Conservation (phyloP, 768 basidiomycete genomes). For the Tylopilus sp. region DNA sequence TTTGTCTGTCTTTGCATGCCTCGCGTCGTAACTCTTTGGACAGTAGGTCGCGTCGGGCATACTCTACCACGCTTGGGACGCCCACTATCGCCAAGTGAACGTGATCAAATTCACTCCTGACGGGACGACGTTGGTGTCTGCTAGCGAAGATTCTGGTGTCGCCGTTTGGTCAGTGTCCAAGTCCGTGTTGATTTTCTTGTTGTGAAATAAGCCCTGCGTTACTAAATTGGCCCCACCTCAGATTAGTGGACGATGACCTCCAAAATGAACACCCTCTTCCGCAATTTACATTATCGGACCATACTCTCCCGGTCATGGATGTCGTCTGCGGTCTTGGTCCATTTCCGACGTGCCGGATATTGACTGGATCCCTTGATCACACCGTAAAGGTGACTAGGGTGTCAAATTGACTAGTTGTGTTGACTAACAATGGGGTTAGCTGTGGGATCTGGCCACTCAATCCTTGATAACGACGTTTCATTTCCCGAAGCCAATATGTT, state of each 20-base stretch:
- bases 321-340: slow-evolving; percentile 74
- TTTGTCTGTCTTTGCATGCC: neutral
- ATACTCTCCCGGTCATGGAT: slow-evolving; percentile 86
- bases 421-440: slow-evolving; percentile 37
- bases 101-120: slow-evolving; percentile 82
- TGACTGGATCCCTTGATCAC: slow-evolving; percentile 84
- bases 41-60: slow-evolving; percentile 88
- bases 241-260: slow-evolving; percentile 71
- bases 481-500: slow-evolving; percentile 74
- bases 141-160: slow-evolving; percentile 87
- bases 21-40: slow-evolving; percentile 17
- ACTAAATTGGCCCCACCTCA: slow-evolving; percentile 28
- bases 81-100: slow-evolving; percentile 89
- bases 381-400: slow-evolving; percentile 72
- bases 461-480: slow-evolving; percentile 82
- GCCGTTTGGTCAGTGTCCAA: slow-evolving; percentile 87
- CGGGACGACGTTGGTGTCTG: slow-evolving; percentile 75
- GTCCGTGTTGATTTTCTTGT: slow-evolving; percentile 41
- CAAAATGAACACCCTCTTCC: slow-evolving; percentile 76
- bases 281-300: slow-evolving; percentile 80
- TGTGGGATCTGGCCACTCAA: slow-evolving; percentile 78
- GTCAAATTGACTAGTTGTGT: slow-evolving; percentile 11
- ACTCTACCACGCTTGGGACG: slow-evolving; percentile 87
- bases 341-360: slow-evolving; percentile 72
- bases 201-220: slow-evolving; percentile 5